Conservation (phyloP, 1,139 yeast genomes). For the Eremothecium cymbalariae region DNA sequence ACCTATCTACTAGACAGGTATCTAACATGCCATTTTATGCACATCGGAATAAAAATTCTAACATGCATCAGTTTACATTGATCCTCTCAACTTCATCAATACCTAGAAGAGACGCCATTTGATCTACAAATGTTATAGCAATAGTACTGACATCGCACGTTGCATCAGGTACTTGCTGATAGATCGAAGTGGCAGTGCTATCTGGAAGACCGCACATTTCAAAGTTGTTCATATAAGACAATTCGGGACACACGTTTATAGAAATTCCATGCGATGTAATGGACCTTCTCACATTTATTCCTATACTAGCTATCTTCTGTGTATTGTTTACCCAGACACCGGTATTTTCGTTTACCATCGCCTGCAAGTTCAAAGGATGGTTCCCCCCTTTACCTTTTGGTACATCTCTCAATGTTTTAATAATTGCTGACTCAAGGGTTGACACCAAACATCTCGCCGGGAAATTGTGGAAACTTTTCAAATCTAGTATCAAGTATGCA, state of each 20-base stretch:
- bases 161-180: constrained; percentile 23
- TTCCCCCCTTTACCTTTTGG: constrained; percentile 15
- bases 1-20: too few species aligned
- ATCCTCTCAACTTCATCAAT: constrained; percentile 41
- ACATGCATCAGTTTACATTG: too few species aligned
- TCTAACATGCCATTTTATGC: too few species aligned
- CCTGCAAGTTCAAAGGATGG: constrained; percentile 36
- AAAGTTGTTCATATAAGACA: constrained; percentile 58
- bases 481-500: constrained; percentile 72
- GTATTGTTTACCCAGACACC: constrained; percentile 73
- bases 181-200: constrained; percentile 46
- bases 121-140: constrained; percentile 44
- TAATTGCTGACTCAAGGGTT: constrained; percentile 56
- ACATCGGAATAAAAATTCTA: too few species aligned
- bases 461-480: constrained; percentile 50
- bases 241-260: constrained; percentile 67
- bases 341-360: constrained; percentile 58
- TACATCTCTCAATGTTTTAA: constrained; percentile 40
- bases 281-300: constrained; percentile 76
- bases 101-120: constrained; percentile 43
- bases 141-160: constrained; percentile 36
- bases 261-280: constrained; percentile 88
- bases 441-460: constrained; percentile 72
- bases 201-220: constrained; percentile 82
- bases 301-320: constrained; percentile 79